These are phyloP conservation scores for Nicotiana tomentosiformis DNA, from an alignment of 257 asterid species.

Conservation along the genomic window DNA sequence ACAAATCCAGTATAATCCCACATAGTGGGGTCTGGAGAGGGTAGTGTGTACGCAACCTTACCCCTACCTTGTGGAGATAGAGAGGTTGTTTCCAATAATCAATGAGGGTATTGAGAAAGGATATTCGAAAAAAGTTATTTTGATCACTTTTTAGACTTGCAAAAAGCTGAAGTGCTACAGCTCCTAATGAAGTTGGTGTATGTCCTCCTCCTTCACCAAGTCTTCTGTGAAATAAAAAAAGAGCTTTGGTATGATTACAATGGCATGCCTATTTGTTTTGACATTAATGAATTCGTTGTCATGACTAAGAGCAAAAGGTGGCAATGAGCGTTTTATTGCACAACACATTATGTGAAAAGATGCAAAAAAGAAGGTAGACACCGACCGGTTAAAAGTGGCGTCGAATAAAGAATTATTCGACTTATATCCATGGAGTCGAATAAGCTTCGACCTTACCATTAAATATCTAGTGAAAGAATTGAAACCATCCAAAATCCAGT, in stretches of 20 bases:
- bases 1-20: too few relatives aligned
- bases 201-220: background rate
- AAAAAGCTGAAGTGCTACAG: background rate
- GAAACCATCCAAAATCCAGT: background rate
- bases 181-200: background rate
- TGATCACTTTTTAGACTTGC: background rate
- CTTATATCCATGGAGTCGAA: background rate
- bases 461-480: background rate
- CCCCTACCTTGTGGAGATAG: too few relatives aligned
- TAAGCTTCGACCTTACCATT: background rate
- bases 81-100: background rate
- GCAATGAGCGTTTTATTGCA: too few relatives aligned
- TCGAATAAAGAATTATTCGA: too few relatives aligned
- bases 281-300: background rate
- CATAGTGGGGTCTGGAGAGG: too few relatives aligned
- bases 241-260: background rate
- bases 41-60: too few relatives aligned
- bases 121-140: background rate
- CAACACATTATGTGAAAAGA: too few relatives aligned
- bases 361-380: too few relatives aligned
- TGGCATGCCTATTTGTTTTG: background rate
- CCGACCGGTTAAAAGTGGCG: too few relatives aligned
- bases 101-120: background rate
- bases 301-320: background rate
- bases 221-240: background rate